Evolutionary conservation across 257 asterid species (phyloP).

Genomic region (Primulina huaijiensis): DNA sequence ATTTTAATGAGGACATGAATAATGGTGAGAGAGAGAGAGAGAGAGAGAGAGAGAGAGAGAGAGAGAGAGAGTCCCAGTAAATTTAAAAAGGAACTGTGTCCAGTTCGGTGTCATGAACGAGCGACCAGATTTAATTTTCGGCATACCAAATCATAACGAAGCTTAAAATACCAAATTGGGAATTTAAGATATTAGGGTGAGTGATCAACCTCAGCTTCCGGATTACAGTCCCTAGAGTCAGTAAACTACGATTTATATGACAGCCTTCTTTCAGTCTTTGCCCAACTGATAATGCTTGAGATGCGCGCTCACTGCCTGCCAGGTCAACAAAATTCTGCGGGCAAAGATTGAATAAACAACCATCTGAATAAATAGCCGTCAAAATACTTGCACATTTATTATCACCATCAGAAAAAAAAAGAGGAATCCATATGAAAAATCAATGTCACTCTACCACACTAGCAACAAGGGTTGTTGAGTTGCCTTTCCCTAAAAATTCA

Average conservation of each 20-base stretch:
- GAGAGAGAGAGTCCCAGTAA: background rate
- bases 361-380: background rate
- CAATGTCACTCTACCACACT: constrained; percentile 68
- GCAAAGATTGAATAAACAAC: constrained; percentile 24
- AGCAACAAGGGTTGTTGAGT: constrained; percentile 96
- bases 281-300: constrained; percentile 92
- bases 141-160: constrained; percentile 8
- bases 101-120: constrained; percentile 18
- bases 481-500: constrained; percentile 90
- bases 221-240: constrained; percentile 86
- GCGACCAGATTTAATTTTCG: background rate
- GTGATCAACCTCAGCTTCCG: constrained; percentile 79
- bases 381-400: constrained; percentile 11
- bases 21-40: background rate
- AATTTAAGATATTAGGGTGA: constrained; percentile 1
- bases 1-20: background rate
- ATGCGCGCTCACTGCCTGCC: constrained; percentile 99
- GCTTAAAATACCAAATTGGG: constrained; percentile 3
- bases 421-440: constrained; percentile 27
- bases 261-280: constrained; percentile 98
- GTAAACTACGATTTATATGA: constrained; percentile 96
- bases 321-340: constrained; percentile 96
- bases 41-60: background rate
- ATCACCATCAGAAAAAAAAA: constrained; percentile 17
- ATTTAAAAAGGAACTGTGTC: background rate